Evolutionary conservation across 192 early-diverging fungal genomes (phyloP).

Genomic region (Kickxella alabastrina): DNA sequence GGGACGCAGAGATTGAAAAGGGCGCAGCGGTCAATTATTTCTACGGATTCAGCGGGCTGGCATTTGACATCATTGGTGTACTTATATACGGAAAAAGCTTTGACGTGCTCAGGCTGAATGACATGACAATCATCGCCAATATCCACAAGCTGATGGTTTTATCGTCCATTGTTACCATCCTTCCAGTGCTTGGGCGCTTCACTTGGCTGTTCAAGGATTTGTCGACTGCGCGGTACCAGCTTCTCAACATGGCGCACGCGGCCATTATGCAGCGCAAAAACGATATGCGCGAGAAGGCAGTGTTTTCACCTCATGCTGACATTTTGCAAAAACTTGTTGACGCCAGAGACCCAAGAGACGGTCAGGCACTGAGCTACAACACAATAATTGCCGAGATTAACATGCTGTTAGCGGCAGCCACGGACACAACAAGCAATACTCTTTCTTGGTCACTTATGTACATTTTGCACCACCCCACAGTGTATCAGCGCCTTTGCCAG

Average conservation of each 20-base stretch:
- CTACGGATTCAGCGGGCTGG: slow-evolving; percentile 31
- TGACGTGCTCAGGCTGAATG: slow-evolving; percentile 1
- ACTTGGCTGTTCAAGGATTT: slow-evolving; percentile 13
- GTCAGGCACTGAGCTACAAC: slow-evolving; percentile 10
- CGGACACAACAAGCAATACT: slow-evolving; percentile 52
- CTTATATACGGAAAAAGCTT: slow-evolving; percentile 38
- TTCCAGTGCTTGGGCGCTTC: slow-evolving; percentile 6
- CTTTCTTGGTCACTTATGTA: slow-evolving; percentile 30
- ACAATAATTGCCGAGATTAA: slow-evolving; percentile 20
- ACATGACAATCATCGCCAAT: slow-evolving; percentile 16
- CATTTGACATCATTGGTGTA: slow-evolving; percentile 34
- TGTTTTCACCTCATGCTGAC: slow-evolving; percentile 4
- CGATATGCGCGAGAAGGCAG: background rate
- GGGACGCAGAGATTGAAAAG: slow-evolving; percentile 10
- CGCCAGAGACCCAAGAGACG: slow-evolving; percentile 30
- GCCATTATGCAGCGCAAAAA: slow-evolving; percentile 7
- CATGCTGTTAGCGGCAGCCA: slow-evolving; percentile 39
- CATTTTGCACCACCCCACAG: slow-evolving; percentile 28
- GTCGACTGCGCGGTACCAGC: background rate
- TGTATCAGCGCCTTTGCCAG: slow-evolving; percentile 14
- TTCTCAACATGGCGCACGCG: background rate
- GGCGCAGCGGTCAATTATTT: slow-evolving; percentile 23
- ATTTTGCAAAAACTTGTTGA: slow-evolving; percentile 45
- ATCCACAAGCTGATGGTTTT: slow-evolving; percentile 11
- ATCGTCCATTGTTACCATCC: background rate